Evolutionary conservation across 148 eudicot genomes (phyloP), one percentile per base, ranked within the genome.

Genomic region (Euryodendron excelsum): DNA sequence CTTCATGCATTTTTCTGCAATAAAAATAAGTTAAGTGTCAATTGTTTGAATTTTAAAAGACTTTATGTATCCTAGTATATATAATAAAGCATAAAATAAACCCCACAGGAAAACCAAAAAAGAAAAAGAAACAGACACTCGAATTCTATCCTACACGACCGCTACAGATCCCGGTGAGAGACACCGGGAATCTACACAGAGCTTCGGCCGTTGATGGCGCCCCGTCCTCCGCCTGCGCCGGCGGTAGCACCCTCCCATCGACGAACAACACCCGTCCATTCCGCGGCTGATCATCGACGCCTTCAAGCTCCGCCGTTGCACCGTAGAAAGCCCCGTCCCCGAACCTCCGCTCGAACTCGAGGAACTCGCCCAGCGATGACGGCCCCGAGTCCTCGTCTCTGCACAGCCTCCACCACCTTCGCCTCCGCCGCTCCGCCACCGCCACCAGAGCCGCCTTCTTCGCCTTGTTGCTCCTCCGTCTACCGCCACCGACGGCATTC

Each of bases 221-320:
- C 20, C 50, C 78, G 5, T 77, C 88, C 37, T 66, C 88, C 21
- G 21, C 68, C 48, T 62, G 73, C 14, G 48, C 73, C 58, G 91
- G 91, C 17, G 91, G 91, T 63, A 88, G 73, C 25, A 88, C 87
- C 87, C 87, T 88, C 78, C 91, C 91, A 23, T 84, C 89, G 1
- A 89, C 89, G 75, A 88, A 88, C 81, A 88, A 68, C 45, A 75
- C 23, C 74, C 88, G 72, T 27, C 84, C 86, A 11, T 80, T 74
- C 31, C 21, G 60, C 68, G 80, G 37, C 58, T 27, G 28, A 33
- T 4, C 73, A 36, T 27, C 82, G 0, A 70, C 30, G 37, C 69
- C 81, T 41, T 77, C 82, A 56, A 81, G 37, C 76, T 79, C 85
- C 74, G 78, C 66, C 67, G 36, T 62, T 21, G 77, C 80, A 12